Percentiles rank a stretch among this genome's conserved stretches.
Conservation (phyloP, 2,329 filamentous ascomycete genomes). For the Fusarium nematophilum region DNA sequence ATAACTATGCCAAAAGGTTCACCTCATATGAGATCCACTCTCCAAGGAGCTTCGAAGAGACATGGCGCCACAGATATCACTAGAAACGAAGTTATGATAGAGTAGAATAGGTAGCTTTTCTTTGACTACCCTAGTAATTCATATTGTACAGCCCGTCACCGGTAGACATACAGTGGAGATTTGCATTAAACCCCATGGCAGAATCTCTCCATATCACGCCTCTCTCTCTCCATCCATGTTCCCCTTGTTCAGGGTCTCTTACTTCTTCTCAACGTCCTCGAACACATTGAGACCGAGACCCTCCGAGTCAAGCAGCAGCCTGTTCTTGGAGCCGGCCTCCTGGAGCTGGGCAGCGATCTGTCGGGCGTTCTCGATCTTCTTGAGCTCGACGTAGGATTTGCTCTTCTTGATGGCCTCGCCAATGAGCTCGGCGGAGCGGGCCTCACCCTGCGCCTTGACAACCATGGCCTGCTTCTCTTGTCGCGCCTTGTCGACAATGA, state of each 20-base stretch:
- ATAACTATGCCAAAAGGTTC: too few species aligned
- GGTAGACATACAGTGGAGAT: conserved; percentile 62
- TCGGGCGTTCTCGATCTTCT: conserved; percentile 97
- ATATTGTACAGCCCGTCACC: conserved; percentile 46
- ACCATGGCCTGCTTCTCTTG: conserved; percentile 99
- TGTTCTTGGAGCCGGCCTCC: conserved; percentile 88
- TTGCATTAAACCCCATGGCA: conserved; percentile 41
- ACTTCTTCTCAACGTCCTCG: conserved; percentile 61
- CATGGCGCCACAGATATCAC: not conserved
- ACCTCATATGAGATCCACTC: too few species aligned
- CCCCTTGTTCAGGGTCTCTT: not conserved
- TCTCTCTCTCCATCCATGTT: not conserved
- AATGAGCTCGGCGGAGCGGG: conserved; percentile 95
- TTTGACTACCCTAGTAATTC: conserved; percentile 40
- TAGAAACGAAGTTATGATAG: conserved; percentile 9
- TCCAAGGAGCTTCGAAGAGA: not conserved
- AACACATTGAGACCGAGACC: conserved; percentile 92
- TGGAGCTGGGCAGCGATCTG: conserved; percentile 89
- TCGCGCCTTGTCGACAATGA: conserved; percentile 97
- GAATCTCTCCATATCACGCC: conserved; percentile 14
- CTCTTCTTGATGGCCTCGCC: conserved; percentile 99
- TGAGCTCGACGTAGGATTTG: conserved; percentile 94
- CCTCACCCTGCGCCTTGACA: conserved; percentile 98
- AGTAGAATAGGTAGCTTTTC: conserved; percentile 40
- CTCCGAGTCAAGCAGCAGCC: conserved; percentile 90